Conservation (phyloP, 345 rosid species). For the Melaleuca alternifolia region DNA sequence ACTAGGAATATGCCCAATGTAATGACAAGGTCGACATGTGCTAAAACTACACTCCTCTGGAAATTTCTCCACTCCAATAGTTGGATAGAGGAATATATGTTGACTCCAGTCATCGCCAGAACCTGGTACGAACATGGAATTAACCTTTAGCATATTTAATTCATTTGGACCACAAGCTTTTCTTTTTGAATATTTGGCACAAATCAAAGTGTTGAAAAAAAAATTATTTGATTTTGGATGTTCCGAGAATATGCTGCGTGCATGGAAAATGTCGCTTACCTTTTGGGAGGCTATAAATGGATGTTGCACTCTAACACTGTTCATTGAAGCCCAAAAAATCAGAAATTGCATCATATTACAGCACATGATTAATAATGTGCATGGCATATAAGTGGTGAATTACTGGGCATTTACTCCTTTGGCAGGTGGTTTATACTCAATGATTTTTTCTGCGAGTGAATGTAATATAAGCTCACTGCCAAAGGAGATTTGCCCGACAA, state of each 20-base stretch:
- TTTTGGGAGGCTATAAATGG: too few species aligned
- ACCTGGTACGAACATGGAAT: background rate
- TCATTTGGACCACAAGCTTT: background rate
- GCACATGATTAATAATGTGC: background rate
- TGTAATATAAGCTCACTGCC: constrained; percentile 17
- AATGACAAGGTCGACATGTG: background rate
- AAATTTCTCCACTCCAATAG: background rate
- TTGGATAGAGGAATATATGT: background rate
- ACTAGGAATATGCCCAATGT: background rate
- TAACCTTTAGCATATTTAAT: background rate
- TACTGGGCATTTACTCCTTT: constrained; percentile 22
- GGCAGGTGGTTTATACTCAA: constrained; percentile 5
- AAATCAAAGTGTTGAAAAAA: background rate
- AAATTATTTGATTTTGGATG: background rate
- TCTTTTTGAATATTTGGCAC: background rate
- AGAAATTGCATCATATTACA: background rate
- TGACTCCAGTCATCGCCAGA: background rate
- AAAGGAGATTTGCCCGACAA: constrained; percentile 42
- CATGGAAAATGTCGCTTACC: too few species aligned
- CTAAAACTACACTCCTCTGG: background rate
- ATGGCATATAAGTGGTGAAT: constrained; percentile 1
- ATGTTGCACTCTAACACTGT: background rate
- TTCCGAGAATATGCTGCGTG: too few species aligned
- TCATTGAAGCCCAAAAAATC: background rate
- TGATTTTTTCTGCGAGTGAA: too few species aligned